Base-by-base conservation (phyloP, 2,329 filamentous ascomycete genomes). In the Penicillium sp. region DNA sequence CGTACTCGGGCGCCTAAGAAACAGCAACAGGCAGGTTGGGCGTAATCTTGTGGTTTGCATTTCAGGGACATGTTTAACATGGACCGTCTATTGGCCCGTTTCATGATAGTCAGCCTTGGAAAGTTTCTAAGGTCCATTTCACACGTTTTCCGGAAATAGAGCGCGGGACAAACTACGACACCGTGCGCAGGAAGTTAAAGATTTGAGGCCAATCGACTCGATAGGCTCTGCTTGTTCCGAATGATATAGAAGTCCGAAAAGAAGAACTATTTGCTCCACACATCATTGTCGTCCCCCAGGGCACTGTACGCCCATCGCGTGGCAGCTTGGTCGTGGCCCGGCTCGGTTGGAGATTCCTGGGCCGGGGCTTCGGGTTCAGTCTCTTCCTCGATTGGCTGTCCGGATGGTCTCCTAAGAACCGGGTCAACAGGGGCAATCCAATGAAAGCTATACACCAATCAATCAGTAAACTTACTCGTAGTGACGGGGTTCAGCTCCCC, bases 401-500 rank as follows among this genome's bases (percentile, higher is more conserved):
- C 68, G 2, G 68, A 68, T 37, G 67, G 68, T 57, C 67, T 70
- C 58, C 73, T 75, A 53, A 37, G 61, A 57, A 53, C 35, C 57
- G 56, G 52, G 60, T 69, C 56, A 69, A 52, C 47, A 41, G 56
- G 53, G 60, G 68, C 56, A 69, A 51, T 46, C 48, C 46, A 53
- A 59, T 39, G 22, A 55, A 21, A 26, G 53, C 31, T 47, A 31
- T 50, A 31, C 35, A 58, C 52, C 39, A 41, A 41, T 41, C 39
- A 51, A 52, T 55, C 14, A 16, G 46, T 54, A 27, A 31, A 24
- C 16, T 9, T 35, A 68, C 72, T 64, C 68, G 57, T 72, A 73
- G 50, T 65, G 68, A 52, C 65, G 65, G 31, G 60, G 60, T 49
- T 73, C 69, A 37, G 69, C 77, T 49, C 81, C 79, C 82, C 83